These are phyloP conservation scores for Spirogloea muscicola DNA, from an alignment of 139 green algal species.

Conservation along the genomic window DNA sequence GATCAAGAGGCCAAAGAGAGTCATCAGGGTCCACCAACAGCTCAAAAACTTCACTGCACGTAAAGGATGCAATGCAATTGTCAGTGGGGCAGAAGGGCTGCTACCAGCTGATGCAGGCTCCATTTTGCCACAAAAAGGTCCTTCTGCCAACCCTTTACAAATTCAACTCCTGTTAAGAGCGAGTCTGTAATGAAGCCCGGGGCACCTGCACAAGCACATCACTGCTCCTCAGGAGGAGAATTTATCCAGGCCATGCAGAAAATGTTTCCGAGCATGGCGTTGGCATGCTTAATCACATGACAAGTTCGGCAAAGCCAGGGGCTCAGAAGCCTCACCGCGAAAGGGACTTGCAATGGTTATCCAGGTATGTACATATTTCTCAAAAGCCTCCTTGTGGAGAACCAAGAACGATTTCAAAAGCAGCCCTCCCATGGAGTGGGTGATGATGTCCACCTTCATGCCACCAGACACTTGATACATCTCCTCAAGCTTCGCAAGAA, in stretches of 20 bases:
- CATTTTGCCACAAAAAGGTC: conserved; percentile 43
- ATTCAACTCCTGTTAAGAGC: conserved; percentile 56
- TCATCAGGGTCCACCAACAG: neutral
- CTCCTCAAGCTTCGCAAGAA: conserved; percentile 36
- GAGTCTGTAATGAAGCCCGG: conserved; percentile 52
- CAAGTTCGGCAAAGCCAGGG: neutral
- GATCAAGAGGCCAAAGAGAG: neutral
- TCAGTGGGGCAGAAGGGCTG: neutral
- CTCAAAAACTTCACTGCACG: neutral
- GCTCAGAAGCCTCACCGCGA: conserved; percentile 12
- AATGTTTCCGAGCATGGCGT: too few relatives aligned
- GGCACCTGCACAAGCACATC: conserved; percentile 30
- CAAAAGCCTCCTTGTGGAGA: conserved; percentile 13
- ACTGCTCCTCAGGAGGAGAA: too few relatives aligned
- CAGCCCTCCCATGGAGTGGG: conserved; percentile 58
- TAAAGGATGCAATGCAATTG: neutral
- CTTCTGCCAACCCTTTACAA: conserved; percentile 43
- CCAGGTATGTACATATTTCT: conserved; percentile 50
- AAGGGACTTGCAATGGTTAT: conserved; percentile 53
- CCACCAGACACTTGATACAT: conserved; percentile 25
- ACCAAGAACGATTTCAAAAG: conserved; percentile 53
- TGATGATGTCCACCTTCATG: conserved; percentile 50
- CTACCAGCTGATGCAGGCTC: conserved; percentile 45
- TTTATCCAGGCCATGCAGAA: too few relatives aligned
- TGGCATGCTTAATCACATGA: too few relatives aligned